Evolutionary conservation across 257 asterid species (phyloP), one percentile per base, ranked within the genome.

Genomic region (Plantago major): DNA sequence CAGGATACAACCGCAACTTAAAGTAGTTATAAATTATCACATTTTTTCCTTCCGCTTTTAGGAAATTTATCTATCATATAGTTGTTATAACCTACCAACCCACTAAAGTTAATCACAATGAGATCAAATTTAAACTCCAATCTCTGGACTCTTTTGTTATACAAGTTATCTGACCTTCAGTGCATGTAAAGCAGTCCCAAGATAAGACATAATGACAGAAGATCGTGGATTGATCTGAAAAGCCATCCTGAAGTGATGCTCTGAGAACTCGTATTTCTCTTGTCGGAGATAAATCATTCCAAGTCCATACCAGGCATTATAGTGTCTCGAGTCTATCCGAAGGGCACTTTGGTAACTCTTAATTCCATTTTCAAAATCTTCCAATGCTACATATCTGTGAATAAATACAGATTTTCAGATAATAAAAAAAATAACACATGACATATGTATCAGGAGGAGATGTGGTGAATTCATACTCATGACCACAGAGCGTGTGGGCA

Each of bases 251-350:
- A 92, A 92, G 73, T 89, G 94, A 77, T 92, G 96, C 82, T 92
- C 96, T 19, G 99, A 80, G 73, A 93, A 89, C 67, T 80, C 95
- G 59, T 86, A 78, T 80, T 93, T 93, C 77, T 93, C 99, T 70
- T 89, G 97, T 46, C 95, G 80, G 61, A 89, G 93, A 68, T 87
- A 93, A 57, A 93, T 76, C 97, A 93, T 89, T 67, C 99, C 97
- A 75, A 93, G 92, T 59, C 99, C 99, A 72, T 93, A 80, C 99
- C 97, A 93, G 52, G 99, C 97, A 73, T 93, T 93, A 71, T 93
- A 93, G 82, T 93, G 99, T 55, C 97, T 78, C 55, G 88, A 63
- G 76, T 89, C 97, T 67, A 87, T 77, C 59, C 78, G 79, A 62
- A 93, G 95, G 55, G 97, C 97, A 74, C 73, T 82, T 64, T 85